These are phyloP conservation scores for Xanthoconium stramineum DNA, from an alignment of 768 basidiomycete genomes.

Conservation along the genomic window DNA sequence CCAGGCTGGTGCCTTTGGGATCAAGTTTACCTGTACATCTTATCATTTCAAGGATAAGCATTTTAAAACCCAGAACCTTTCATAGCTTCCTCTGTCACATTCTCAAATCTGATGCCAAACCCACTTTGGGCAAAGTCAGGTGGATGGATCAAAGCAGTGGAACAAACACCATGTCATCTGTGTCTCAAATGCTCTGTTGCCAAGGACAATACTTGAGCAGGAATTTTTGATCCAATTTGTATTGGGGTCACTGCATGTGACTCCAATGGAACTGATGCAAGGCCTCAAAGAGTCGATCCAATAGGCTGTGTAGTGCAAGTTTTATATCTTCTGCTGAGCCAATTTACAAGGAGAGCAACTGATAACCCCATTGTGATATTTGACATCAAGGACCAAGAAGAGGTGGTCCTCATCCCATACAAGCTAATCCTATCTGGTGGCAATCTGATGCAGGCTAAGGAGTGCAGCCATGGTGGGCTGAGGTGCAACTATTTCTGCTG, in stretches of 20 bases:
- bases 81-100: neutral
- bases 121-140: no score
- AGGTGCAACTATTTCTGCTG: constrained; percentile 21
- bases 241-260: constrained; percentile 32
- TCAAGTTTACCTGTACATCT: constrained; percentile 5
- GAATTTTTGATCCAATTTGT: constrained; percentile 32
- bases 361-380: constrained; percentile 7
- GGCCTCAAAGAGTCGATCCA: constrained; percentile 27
- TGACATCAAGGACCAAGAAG: constrained; percentile 20
- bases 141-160: neutral
- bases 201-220: constrained; percentile 29
- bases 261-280: constrained; percentile 32
- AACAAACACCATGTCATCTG: no score
- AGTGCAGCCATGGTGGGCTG: constrained; percentile 32
- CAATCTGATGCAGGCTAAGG: no score
- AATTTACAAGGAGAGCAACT: neutral
- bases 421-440: constrained; percentile 4
- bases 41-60: neutral
- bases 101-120: constrained; percentile 5
- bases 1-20: neutral
- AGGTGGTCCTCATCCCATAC: constrained; percentile 25
- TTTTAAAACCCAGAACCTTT: neutral
- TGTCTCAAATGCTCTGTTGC: constrained; percentile 22
- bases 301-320: constrained; percentile 5
- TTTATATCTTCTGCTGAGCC: no score